Evolutionary conservation across 371 early-diverging fungal species (phyloP), one percentile per base, ranked within the genome.

Genomic region (Syncephalastrum racemosum): DNA sequence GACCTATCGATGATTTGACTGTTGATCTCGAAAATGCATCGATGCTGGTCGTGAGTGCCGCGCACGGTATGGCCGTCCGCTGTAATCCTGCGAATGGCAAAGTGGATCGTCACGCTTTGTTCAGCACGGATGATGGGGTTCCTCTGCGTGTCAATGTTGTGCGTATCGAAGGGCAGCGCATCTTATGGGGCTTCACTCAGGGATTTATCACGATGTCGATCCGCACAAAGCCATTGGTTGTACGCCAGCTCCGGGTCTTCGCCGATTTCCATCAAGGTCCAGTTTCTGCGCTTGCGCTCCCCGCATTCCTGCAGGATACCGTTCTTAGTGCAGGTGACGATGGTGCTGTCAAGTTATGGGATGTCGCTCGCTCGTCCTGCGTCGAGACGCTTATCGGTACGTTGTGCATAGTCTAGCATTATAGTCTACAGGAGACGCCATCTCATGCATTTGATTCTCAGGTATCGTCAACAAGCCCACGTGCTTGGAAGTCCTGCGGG

Each of bases 11-110:
- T 54, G 56, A 61, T 14, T 58, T 77, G 48, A 58, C 68, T 43
- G 72, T 73, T 20, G 67, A 79, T 57, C 68, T 71, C 42, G 70
- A 77, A 15, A 65, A 71, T 22, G 55, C 72, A 0, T 64, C 43
- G 49, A 66, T 79, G 70, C 14, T 73, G 8, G 72, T 63, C 2
- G 75, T 72, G 1, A 74, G 75, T 50, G 45, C 56, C 25, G 67
- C 70, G n/a, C 62, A 67, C 54, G 73, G 73, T 68, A 60, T 72
- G n/a, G 75, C 73, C 19, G 73, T 68, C 18, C 63, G 63, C 42
- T 78, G 75, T 31, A 71, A 79, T 52, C 71, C 73, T 10, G 48
- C 54, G 8, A 81, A 75, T 2, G 81, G 81, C 16, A 78, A 73
- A 41, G 55, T 77, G 1, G 72, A 71, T 54, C 65, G 69, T 8